Evolutionary conservation across 164 flowering plant species (phyloP).

Genomic region (Cinnamomum micranthum): DNA sequence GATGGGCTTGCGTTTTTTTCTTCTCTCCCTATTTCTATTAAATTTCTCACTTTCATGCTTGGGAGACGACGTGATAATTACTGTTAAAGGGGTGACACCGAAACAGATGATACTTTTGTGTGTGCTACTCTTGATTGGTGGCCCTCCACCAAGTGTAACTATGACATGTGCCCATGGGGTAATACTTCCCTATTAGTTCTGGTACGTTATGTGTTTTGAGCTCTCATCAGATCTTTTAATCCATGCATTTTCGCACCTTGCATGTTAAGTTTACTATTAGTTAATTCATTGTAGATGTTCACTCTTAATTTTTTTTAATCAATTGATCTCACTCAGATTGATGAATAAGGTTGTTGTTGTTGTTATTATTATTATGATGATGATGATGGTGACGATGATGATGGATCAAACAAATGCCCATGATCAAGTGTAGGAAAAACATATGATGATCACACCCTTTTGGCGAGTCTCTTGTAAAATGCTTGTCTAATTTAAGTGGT

Average conservation of each 20-base stretch:
- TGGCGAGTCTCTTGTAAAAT: too few species aligned
- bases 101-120: slow-evolving; percentile 46
- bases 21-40: neutral
- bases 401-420: too few species aligned
- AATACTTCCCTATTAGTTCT: slow-evolving; percentile 2
- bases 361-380: too few species aligned
- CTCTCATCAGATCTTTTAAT: slow-evolving; percentile 1
- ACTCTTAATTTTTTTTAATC: too few species aligned
- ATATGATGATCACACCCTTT: too few species aligned
- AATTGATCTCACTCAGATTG: too few species aligned
- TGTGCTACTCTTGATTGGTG: slow-evolving; percentile 67
- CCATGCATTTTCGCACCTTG: neutral
- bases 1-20: neutral
- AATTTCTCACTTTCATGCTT: neutral
- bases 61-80: slow-evolving; percentile 27
- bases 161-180: slow-evolving; percentile 17
- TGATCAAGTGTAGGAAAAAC: too few species aligned
- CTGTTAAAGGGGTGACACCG: slow-evolving; percentile 21
- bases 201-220: slow-evolving; percentile 20
- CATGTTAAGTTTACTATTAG: too few species aligned
- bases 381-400: too few species aligned
- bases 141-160: slow-evolving; percentile 45
- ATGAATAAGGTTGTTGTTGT: too few species aligned
- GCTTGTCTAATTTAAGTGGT: too few species aligned
- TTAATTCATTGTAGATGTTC: too few species aligned